phyloP scores from a whole-genome alignment of 352 stramenopile species.

The Globisporangium middletonii region DNA sequence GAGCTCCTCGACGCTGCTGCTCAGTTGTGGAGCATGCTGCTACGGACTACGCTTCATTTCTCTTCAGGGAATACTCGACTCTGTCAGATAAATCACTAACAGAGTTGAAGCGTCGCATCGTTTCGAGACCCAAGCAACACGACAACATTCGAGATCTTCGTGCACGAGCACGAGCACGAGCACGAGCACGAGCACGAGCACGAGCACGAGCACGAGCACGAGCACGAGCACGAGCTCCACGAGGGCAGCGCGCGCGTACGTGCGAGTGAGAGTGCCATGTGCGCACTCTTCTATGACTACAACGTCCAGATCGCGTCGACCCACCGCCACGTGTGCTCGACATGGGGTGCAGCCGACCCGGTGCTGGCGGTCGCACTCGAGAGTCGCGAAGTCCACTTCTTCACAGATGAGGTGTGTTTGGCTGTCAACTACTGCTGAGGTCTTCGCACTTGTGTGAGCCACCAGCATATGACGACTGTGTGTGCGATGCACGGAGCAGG shows the following conservation, averaged over 20 bases:
- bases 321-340: slow-evolving; percentile 61
- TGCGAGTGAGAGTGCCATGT: slow-evolving; percentile 6
- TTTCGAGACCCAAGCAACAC: neutral
- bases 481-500: slow-evolving; percentile 17
- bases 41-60: neutral
- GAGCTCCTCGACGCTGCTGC: neutral
- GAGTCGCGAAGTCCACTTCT: slow-evolving; percentile 87
- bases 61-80: too few species aligned
- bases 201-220: neutral
- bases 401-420: slow-evolving; percentile 72
- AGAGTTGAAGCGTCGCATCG: slow-evolving; percentile 1
- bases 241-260: too few species aligned
- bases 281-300: slow-evolving; percentile 83
- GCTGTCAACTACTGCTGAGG: neutral
- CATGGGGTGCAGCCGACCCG: slow-evolving; percentile 81
- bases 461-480: neutral
- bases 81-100: too few species aligned
- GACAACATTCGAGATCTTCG: neutral
- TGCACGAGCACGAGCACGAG: too few species aligned
- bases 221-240: neutral
- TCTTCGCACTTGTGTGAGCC: neutral
- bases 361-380: slow-evolving; percentile 79
- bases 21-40: neutral
- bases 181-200: neutral
- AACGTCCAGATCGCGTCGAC: slow-evolving; percentile 58